These are phyloP conservation scores for Hansenula lynferdii DNA, from an alignment of 1,139 yeast genomes.

Conservation along the genomic window DNA sequence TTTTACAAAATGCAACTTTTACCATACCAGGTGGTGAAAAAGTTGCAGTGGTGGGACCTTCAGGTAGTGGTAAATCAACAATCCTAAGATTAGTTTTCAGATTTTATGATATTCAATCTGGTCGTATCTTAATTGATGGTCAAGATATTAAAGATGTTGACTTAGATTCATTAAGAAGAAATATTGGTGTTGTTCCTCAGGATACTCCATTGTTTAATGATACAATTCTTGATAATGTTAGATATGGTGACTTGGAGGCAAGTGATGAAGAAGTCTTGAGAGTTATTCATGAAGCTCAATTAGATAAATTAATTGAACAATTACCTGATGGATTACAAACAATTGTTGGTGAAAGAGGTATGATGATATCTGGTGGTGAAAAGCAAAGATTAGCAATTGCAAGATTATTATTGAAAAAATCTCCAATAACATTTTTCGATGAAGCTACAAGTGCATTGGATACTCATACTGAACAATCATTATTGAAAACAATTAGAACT, in stretches of 20 bases:
- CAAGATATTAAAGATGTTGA: slow-evolving; percentile 79
- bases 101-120: slow-evolving; percentile 78
- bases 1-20: slow-evolving; percentile 74
- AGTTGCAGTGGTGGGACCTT: slow-evolving; percentile 92
- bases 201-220: slow-evolving; percentile 96
- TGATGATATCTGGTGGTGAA: slow-evolving; percentile 99
- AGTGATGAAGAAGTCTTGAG: slow-evolving; percentile 63
- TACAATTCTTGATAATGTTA: slow-evolving; percentile 77
- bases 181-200: slow-evolving; percentile 94
- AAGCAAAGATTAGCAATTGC: slow-evolving; percentile 95
- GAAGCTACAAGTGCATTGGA: slow-evolving; percentile 97
- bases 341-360: slow-evolving; percentile 95
- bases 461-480: slow-evolving; percentile 89
- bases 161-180: slow-evolving; percentile 65
- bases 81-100: slow-evolving; percentile 78
- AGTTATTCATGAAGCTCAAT: slow-evolving; percentile 66
- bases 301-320: slow-evolving; percentile 56
- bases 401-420: slow-evolving; percentile 71
- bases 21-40: slow-evolving; percentile 87
- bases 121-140: slow-evolving; percentile 82
- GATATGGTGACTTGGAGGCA: slow-evolving; percentile 80
- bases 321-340: slow-evolving; percentile 84
- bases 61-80: slow-evolving; percentile 95
- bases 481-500: slow-evolving; percentile 64
- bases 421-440: slow-evolving; percentile 92